Percentiles rank a stretch among this genome's conserved stretches.
Conservation (phyloP, 345 rosid genomes). For the Laguncularia racemosa region DNA sequence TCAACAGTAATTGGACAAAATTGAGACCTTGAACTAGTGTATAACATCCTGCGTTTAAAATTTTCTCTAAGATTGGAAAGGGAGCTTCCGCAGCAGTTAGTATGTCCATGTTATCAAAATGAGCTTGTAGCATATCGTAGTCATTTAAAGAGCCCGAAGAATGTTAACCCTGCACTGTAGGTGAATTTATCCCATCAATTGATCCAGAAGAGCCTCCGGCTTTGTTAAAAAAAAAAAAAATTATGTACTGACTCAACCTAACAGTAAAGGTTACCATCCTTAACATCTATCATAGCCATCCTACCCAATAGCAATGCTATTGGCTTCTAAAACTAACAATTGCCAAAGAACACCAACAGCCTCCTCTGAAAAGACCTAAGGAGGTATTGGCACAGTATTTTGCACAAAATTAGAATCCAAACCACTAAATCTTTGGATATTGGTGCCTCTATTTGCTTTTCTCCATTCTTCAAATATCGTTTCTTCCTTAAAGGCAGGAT, state of each 20-base stretch:
- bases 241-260: slow-evolving; percentile 24
- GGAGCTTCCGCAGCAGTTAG: slow-evolving; percentile 80
- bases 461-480: slow-evolving; percentile 63
- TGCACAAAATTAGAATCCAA: slow-evolving; percentile 31
- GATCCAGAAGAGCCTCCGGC: slow-evolving; percentile 8
- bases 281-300: slow-evolving; percentile 33
- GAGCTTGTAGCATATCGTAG: slow-evolving; percentile 50
- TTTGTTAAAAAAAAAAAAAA: neutral
- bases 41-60: slow-evolving; percentile 16
- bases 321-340: slow-evolving; percentile 85
- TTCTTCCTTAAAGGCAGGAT: slow-evolving; percentile 54
- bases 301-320: no score
- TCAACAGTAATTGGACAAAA: neutral
- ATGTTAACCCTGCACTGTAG: slow-evolving; percentile 26
- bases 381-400: slow-evolving; percentile 79
- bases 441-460: slow-evolving; percentile 28
- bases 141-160: slow-evolving; percentile 26
- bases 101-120: slow-evolving; percentile 55
- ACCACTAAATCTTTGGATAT: slow-evolving; percentile 10
- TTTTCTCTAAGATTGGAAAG: slow-evolving; percentile 29
- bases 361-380: slow-evolving; percentile 90
- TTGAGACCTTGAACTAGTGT: slow-evolving; percentile 8
- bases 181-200: slow-evolving; percentile 12
- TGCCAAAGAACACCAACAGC: slow-evolving; percentile 99
- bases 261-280: slow-evolving; percentile 14